phyloP scores from a whole-genome alignment of 441 rosid genomes.

The Mallotus repandus region DNA sequence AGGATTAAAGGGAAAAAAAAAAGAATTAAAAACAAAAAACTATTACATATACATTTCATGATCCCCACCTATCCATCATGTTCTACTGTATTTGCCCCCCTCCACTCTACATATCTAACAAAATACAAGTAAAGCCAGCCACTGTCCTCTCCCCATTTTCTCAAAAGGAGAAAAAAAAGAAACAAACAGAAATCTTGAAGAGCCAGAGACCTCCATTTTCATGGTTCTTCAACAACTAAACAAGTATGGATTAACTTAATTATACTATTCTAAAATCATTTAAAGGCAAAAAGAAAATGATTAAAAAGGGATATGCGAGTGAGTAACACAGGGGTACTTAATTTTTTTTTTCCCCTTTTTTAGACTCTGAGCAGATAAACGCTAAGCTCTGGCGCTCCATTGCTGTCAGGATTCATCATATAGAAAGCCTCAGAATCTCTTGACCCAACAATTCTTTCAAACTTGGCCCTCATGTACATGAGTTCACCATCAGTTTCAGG shows the following conservation, averaged over 20 bases:
- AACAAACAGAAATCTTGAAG: conserved; percentile 11
- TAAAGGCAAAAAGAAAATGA: not conserved
- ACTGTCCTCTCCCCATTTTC: conserved; percentile 26
- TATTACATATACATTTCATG: conserved; percentile 50
- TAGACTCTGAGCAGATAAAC: conserved; percentile 83
- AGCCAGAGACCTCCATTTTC: conserved; percentile 15
- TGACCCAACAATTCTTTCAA: conserved; percentile 89
- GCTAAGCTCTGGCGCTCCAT: conserved; percentile 97
- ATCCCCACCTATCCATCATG: conserved; percentile 38
- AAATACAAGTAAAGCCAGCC: conserved; percentile 29
- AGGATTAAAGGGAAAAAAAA: conserved; percentile 18
- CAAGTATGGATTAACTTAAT: conserved; percentile 20
- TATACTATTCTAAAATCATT: not conserved
- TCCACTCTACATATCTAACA: conserved; percentile 37
- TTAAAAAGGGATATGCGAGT: conserved; percentile 2
- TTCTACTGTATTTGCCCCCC: conserved; percentile 35
- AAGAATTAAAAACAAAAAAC: not conserved
- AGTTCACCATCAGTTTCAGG: conserved; percentile 47
- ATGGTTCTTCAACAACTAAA: conserved; percentile 26
- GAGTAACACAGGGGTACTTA: not conserved
- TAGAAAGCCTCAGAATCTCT: conserved; percentile 98
- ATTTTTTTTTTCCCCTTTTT: not conserved
- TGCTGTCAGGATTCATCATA: conserved; percentile 98
- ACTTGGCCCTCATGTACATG: conserved; percentile 96
- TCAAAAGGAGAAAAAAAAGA: conserved; percentile 11